phyloP scores from a whole-genome alignment of 345 rosid genomes.

The Melaleuca quinquenervia region DNA sequence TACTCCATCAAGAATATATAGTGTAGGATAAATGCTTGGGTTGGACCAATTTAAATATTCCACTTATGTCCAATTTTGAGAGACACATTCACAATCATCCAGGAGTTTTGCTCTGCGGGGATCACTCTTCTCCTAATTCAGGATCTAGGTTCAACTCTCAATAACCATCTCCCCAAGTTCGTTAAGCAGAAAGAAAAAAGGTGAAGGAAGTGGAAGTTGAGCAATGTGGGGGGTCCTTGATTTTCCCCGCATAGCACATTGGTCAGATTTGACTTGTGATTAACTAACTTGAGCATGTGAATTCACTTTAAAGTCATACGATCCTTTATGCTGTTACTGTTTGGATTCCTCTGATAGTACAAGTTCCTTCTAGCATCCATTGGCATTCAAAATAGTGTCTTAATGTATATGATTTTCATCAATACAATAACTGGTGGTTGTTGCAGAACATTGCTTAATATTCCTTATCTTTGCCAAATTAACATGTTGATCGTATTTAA shows the following conservation, averaged over 20 bases:
- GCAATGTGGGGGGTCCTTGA: background rate
- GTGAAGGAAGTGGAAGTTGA: background rate
- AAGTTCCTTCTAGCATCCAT: background rate
- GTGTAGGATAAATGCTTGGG: background rate
- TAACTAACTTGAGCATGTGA: background rate
- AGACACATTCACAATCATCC: background rate
- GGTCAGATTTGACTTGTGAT: background rate
- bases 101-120: background rate
- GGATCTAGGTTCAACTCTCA: background rate
- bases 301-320: background rate
- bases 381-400: background rate
- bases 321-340: background rate
- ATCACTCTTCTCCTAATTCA: background rate
- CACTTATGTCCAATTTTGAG: background rate
- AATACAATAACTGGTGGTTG: background rate
- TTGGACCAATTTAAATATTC: background rate
- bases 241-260: background rate
- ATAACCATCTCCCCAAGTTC: background rate
- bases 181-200: background rate
- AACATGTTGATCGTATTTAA: background rate
- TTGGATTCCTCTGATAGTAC: background rate
- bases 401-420: background rate
- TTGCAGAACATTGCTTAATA: background rate
- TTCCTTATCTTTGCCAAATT: background rate
- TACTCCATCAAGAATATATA: background rate